Percentiles rank a stretch among this genome's conserved stretches.
Conservation (phyloP, 331 rosid genomes). For the Pyrus hybrid region DNA sequence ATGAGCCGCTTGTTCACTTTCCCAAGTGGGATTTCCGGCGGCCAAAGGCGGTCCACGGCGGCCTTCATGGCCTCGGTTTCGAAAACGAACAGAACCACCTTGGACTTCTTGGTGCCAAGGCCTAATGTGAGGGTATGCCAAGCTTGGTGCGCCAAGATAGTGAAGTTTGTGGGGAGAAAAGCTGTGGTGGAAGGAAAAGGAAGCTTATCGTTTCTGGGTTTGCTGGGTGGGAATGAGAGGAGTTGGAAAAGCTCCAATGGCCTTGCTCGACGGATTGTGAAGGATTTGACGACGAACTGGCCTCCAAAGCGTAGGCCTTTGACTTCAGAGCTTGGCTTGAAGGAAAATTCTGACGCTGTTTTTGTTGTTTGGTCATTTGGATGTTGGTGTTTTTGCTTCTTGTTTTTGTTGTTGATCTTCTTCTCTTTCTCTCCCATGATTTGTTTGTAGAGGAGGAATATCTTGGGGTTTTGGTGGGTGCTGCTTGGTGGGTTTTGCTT, state of each 20-base stretch:
- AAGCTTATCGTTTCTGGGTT: slow-evolving; percentile 20
- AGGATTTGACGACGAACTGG: slow-evolving; percentile 87
- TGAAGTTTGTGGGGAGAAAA: slow-evolving; percentile 85
- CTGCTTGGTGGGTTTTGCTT: background rate
- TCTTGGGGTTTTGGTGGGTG: slow-evolving; percentile 8
- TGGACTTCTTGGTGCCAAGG: slow-evolving; percentile 86
- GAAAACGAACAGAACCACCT: slow-evolving; percentile 71
- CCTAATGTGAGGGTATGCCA: slow-evolving; percentile 97
- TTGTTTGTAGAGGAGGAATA: background rate
- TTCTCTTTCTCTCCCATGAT: slow-evolving; percentile 66
- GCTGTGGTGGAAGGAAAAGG: slow-evolving; percentile 87
- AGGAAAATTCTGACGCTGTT: slow-evolving; percentile 74
- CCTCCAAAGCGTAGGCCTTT: slow-evolving; percentile 92
- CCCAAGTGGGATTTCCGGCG: slow-evolving; percentile 74
- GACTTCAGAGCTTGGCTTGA: slow-evolving; percentile 77
- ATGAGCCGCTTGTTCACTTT: slow-evolving; percentile 81
- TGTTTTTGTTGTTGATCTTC: slow-evolving; percentile 28
- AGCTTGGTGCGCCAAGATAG: slow-evolving; percentile 93
- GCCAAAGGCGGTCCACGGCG: slow-evolving; percentile 62
- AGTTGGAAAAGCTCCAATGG: slow-evolving; percentile 69
- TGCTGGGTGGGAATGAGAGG: slow-evolving; percentile 51
- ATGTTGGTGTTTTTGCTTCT: slow-evolving; percentile 87
- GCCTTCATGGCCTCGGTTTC: slow-evolving; percentile 59
- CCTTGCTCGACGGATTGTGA: slow-evolving; percentile 74
- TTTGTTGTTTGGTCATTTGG: slow-evolving; percentile 68